These are phyloP conservation scores for Xylariaceae sp. DNA, from an alignment of 2,329 filamentous ascomycete species.

Conservation along the genomic window DNA sequence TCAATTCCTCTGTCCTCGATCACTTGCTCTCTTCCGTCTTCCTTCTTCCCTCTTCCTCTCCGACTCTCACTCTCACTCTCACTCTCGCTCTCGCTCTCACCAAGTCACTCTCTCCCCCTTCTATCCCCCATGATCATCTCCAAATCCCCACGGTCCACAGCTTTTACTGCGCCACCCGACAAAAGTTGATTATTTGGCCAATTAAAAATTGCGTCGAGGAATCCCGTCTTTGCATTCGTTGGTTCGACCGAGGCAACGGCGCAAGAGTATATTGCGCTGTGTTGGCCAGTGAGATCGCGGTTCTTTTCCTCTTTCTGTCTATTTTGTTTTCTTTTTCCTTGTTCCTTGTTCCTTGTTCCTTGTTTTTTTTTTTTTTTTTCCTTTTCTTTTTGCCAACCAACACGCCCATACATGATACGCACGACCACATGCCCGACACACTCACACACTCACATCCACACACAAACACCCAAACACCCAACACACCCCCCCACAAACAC, in stretches of 20 bases:
- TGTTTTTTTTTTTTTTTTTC: slow-evolving; percentile 1
- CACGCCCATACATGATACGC: not conserved
- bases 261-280: slow-evolving; percentile 6
- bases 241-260: slow-evolving; percentile 8
- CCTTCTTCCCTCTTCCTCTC: not conserved
- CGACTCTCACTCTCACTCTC: not conserved
- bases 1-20: not conserved
- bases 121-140: too few species aligned
- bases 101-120: too few species aligned
- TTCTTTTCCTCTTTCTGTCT: not conserved
- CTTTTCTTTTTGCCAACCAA: slow-evolving; percentile 1
- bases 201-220: slow-evolving; percentile 11
- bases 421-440: not conserved
- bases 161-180: slow-evolving; percentile 16
- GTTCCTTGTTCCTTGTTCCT: slow-evolving; percentile 4
- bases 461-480: too few species aligned
- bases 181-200: slow-evolving; percentile 7
- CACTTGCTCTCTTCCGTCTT: slow-evolving; percentile 3
- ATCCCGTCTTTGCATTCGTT: slow-evolving; percentile 18
- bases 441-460: not conserved
- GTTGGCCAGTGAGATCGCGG: slow-evolving; percentile 4
- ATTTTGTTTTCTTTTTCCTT: slow-evolving; percentile 1
- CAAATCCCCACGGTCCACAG: not conserved
- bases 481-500: too few species aligned
- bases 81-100: too few species aligned